Base-by-base conservation (phyloP, 2,329 filamentous ascomycete genomes). In the Dothidotthia symphoricarpi region DNA sequence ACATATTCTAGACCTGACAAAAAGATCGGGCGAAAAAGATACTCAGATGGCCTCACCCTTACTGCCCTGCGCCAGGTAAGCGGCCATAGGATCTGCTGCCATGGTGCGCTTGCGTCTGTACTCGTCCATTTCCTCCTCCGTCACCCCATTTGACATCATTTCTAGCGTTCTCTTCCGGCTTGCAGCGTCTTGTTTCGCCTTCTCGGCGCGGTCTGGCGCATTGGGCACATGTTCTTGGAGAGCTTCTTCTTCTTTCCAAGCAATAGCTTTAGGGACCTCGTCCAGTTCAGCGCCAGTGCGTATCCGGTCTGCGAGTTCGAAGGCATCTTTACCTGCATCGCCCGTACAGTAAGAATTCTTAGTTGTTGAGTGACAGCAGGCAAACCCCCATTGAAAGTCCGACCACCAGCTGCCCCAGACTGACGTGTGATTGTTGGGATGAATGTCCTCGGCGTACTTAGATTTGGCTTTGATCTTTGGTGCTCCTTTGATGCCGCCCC, bases 271-370 rank as follows among this genome's bases (percentile, higher is more conserved):
- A 2, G 69, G 64, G 2, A 69, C 60, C 34, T 68, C 61, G 14
- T 68, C 57, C n/a, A 80, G 55, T 24, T 72, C 63, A 17, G 67
- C 59, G 5, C 70, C 75, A 24, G 70, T 69, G 36, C 76, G 65
- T 63, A 82, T 70, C 22, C 73, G 72, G 50, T 93, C 83, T 0
- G 87, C 82, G 39, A 86, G 84, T 53, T 90, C 83, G 67, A 87
- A 89, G 1, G 88, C 90, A 45, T 71, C 72, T 65, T 82, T 94
- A 24, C 93, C 93, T 41, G 86, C 87, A 44, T 93, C 88, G 16
- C 93, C 93, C 0, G 91, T 97, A 67, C 93, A 98, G 61, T 97
- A 98, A 59, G 89, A 95, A 68, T 98, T 97, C 70, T 95, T 96
- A 47, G 95, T 80, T 15, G 82, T 84, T 0, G 89, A 95, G 64